A percentile compares a stretch with the other conserved stretches of the same genome.
phyloP scores from a whole-genome alignment of 805 yeast species.

The Tetrapisispora taiwanensis region DNA sequence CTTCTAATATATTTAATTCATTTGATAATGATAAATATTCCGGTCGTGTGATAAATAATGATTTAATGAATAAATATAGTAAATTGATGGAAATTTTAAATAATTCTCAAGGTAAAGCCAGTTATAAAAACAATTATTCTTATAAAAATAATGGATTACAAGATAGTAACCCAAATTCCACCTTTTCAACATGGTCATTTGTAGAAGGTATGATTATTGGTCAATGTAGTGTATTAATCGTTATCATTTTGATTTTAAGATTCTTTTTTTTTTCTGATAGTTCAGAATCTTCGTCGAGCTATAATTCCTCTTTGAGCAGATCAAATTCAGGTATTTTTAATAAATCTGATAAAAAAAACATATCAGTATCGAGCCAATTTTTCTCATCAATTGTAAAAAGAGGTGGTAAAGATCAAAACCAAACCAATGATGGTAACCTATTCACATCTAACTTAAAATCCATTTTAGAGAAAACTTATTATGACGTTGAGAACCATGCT shows the following conservation, averaged over 20 bases:
- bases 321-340: neutral
- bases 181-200: conserved; percentile 47
- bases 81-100: neutral
- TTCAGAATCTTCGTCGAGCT: conserved; percentile 25
- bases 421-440: conserved; percentile 14
- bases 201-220: conserved; percentile 69
- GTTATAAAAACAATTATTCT: neutral
- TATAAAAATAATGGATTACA: neutral
- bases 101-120: neutral
- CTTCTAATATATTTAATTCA: neutral
- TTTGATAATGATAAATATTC: neutral
- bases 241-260: conserved; percentile 54
- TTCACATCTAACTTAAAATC: conserved; percentile 27
- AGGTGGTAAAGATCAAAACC: conserved; percentile 21
- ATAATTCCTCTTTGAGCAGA: neutral
- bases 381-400: conserved; percentile 23
- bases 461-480: conserved; percentile 83
- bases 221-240: conserved; percentile 58
- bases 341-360: neutral
- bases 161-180: neutral
- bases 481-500: conserved; percentile 76
- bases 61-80: neutral
- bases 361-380: neutral
- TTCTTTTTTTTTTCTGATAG: conserved; percentile 71
- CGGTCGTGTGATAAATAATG: neutral